phyloP scores from a whole-genome alignment of 208 protist genomes.

The Acanthamoeba healyi region DNA sequence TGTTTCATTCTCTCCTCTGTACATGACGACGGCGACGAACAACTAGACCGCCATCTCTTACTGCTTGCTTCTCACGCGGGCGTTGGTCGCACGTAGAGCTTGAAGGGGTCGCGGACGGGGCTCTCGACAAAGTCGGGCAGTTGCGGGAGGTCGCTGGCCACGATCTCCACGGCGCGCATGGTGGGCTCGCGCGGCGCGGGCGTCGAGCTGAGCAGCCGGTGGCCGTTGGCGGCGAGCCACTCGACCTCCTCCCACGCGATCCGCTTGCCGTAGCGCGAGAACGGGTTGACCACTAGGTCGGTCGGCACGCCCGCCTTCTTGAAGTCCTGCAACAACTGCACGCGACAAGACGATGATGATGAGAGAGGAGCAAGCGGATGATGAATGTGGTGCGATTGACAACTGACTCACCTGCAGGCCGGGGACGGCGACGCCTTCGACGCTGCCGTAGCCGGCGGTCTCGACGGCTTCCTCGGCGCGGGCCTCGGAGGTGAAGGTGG shows the following conservation, averaged over 20 bases:
- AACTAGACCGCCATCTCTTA: not conserved
- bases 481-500: conserved; percentile 10
- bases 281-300: conserved; percentile 19
- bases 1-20: no score
- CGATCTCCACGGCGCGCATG: not conserved
- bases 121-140: conserved; percentile 13
- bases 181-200: not conserved
- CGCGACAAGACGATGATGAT: not conserved
- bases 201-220: not conserved
- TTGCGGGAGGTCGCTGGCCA: not conserved
- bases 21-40: not conserved
- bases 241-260: conserved; percentile 41
- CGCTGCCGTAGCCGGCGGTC: not conserved
- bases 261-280: conserved; percentile 59
- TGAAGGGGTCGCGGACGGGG: conserved; percentile 4
- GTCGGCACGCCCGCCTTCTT: not conserved
- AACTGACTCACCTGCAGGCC: not conserved
- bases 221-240: conserved; percentile 43
- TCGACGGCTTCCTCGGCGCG: conserved; percentile 47
- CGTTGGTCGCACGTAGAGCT: not conserved
- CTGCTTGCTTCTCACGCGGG: no score
- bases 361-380: not conserved
- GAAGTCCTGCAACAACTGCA: conserved; percentile 53
- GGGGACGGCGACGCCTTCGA: not conserved
- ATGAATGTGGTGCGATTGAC: not conserved